phyloP scores from a whole-genome alignment of 352 stramenopile genomes.

The Pythium folliculosum region DNA sequence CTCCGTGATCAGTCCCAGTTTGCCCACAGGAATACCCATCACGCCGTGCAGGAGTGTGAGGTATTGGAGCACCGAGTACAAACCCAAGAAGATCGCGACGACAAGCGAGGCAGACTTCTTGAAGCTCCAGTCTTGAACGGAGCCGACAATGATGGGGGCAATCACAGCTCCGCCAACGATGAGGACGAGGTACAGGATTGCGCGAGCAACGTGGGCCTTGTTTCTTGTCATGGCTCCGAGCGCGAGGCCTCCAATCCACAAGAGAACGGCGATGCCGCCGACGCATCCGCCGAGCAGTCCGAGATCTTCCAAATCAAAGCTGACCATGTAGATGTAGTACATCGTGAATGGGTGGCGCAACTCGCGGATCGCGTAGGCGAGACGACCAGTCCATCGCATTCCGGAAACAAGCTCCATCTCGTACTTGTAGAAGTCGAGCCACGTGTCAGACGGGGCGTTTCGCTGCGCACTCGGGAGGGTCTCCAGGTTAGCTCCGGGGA shows the following conservation, averaged over 20 bases:
- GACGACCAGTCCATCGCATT: slow-evolving; percentile 61
- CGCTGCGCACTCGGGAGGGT: slow-evolving; percentile 46
- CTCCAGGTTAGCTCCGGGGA: slow-evolving; percentile 44
- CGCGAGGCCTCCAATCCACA: slow-evolving; percentile 69
- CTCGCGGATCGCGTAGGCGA: slow-evolving; percentile 76
- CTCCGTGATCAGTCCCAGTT: slow-evolving; percentile 70
- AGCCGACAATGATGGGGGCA: slow-evolving; percentile 60
- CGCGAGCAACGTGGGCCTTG: slow-evolving; percentile 56
- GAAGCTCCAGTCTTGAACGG: slow-evolving; percentile 58
- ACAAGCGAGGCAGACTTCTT: slow-evolving; percentile 75
- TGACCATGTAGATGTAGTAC: slow-evolving; percentile 82
- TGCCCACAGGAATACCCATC: slow-evolving; percentile 61
- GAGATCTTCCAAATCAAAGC: slow-evolving; percentile 72
- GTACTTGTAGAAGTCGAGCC: slow-evolving; percentile 80
- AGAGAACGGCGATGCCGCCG: slow-evolving; percentile 52
- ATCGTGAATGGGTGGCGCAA: slow-evolving; percentile 77
- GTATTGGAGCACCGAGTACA: slow-evolving; percentile 80
- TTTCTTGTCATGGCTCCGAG: slow-evolving; percentile 56
- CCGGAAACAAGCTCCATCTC: slow-evolving; percentile 66
- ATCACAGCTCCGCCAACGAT: slow-evolving; percentile 60
- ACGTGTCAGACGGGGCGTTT: slow-evolving; percentile 51
- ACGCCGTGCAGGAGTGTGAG: slow-evolving; percentile 70
- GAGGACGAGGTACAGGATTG: slow-evolving; percentile 70
- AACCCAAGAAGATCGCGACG: slow-evolving; percentile 66
- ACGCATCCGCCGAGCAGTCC: slow-evolving; percentile 59